These are phyloP conservation scores for Penicillium coffeae DNA, from an alignment of 495 filamentous ascomycete species.

Conservation along the genomic window DNA sequence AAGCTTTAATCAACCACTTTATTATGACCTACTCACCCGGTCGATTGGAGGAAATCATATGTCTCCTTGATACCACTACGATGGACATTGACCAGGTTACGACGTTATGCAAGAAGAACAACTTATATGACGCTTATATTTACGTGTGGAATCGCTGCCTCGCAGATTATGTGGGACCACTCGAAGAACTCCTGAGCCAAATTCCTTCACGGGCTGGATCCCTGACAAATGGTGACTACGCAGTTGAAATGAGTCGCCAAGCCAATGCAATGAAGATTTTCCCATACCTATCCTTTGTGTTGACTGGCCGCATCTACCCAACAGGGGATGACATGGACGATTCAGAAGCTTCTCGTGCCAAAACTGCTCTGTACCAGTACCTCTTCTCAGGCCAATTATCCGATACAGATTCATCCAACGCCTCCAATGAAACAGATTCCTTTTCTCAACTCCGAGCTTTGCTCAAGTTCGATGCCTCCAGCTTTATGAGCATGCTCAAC, in stretches of 20 bases:
- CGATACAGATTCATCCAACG: conserved; percentile 53
- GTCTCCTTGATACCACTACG: conserved; percentile 81
- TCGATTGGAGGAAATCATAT: conserved; percentile 91
- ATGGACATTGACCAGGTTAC: conserved; percentile 95
- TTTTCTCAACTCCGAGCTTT: conserved; percentile 83
- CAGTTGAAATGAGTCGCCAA: conserved; percentile 32
- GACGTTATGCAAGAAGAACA: conserved; percentile 80
- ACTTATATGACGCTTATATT: conserved; percentile 90
- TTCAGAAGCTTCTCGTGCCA: conserved; percentile 65
- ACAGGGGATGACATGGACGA: conserved; percentile 72
- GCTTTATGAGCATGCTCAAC: conserved; percentile 91
- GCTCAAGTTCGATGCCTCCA: conserved; percentile 81
- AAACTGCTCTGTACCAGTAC: conserved; percentile 85
- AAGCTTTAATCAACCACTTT: conserved; percentile 78
- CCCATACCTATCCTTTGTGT: conserved; percentile 87
- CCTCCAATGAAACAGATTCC: conserved; percentile 61
- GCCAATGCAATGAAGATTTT: conserved; percentile 85
- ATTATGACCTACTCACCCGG: conserved; percentile 65
- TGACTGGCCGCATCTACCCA: conserved; percentile 88
- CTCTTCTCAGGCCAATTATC: conserved; percentile 74
- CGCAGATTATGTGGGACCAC: conserved; percentile 81
- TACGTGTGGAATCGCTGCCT: conserved; percentile 96
- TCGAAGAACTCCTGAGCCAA: conserved; percentile 77
- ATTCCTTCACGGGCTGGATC: conserved; percentile 41
- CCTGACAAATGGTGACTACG: conserved; percentile 32